phyloP scores from a whole-genome alignment of 2,329 filamentous ascomycete species.

The Fusarium secorum region DNA sequence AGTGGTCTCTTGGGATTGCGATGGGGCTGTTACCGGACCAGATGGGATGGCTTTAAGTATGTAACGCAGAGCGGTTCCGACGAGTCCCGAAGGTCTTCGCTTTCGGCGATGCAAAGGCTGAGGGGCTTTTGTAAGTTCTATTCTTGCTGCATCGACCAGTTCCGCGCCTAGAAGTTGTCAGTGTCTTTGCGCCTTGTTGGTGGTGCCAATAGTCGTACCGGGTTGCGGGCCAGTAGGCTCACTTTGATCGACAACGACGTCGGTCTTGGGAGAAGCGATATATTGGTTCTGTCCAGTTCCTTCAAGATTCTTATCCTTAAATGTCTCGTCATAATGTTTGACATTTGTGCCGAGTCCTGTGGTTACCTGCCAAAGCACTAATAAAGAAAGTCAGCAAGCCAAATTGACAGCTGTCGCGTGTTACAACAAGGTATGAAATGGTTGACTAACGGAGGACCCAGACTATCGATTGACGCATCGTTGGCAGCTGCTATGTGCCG shows the following conservation, averaged over 20 bases:
- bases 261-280: constrained; percentile 44
- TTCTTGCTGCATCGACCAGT: constrained; percentile 60
- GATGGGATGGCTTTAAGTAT: constrained; percentile 59
- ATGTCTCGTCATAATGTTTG: constrained; percentile 48
- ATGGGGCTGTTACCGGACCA: constrained; percentile 57
- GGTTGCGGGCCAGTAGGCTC: constrained; percentile 46
- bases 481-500: constrained; percentile 49
- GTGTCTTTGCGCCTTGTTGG: not conserved
- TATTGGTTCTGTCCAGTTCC: constrained; percentile 44
- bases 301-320: constrained; percentile 43
- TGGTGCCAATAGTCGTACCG: constrained; percentile 44
- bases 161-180: constrained; percentile 55
- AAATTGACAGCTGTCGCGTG: constrained; percentile 35
- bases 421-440: not conserved
- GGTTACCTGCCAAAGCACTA: constrained; percentile 59
- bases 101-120: constrained; percentile 54
- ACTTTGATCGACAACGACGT: constrained; percentile 42
- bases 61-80: constrained; percentile 54
- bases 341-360: constrained; percentile 50
- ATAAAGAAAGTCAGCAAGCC: constrained; percentile 37
- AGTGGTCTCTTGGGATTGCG: constrained; percentile 47
- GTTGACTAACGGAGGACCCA: constrained; percentile 52
- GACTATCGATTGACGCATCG: constrained; percentile 52
- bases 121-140: constrained; percentile 60
- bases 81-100: constrained; percentile 55